Conservation (phyloP, 306 rosid species). For the Nissolia schottii region DNA sequence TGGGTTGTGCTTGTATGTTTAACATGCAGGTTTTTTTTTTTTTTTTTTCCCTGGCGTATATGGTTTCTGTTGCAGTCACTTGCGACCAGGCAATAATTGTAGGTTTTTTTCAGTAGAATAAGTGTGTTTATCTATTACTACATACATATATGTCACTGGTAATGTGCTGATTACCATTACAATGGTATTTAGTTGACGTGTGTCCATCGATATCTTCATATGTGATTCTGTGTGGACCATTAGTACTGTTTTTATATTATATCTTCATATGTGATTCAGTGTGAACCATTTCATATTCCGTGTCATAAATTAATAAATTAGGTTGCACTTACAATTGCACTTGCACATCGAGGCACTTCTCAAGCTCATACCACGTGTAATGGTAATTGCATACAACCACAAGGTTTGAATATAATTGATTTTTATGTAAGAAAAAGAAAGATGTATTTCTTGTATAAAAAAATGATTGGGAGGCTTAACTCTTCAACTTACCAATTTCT, state of each 20-base stretch:
- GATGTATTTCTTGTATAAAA: too few relatives aligned
- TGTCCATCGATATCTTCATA: not conserved
- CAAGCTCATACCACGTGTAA: too few relatives aligned
- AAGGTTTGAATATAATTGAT: too few relatives aligned
- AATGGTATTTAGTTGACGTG: not conserved
- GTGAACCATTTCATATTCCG: not conserved
- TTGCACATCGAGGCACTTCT: not conserved
- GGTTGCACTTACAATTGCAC: not conserved
- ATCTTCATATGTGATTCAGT: not conserved
- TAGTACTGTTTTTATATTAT: not conserved
- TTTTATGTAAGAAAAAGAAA: too few relatives aligned
- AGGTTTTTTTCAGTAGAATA: not conserved
- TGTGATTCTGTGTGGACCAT: conserved; percentile 5
- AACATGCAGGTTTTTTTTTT: not conserved
- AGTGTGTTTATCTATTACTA: not conserved
- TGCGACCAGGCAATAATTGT: not conserved
- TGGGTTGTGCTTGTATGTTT: conserved; percentile 7
- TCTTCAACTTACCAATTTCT: too few relatives aligned
- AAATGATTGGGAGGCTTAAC: too few relatives aligned
- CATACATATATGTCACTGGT: conserved; percentile 3
- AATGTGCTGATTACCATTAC: not conserved
- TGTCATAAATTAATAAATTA: not conserved
- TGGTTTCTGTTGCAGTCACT: conserved; percentile 13
- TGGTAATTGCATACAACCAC: too few relatives aligned
- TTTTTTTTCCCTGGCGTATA: not conserved